phyloP scores from a whole-genome alignment of 345 rosid species.

The Boechera divaricarpa region DNA sequence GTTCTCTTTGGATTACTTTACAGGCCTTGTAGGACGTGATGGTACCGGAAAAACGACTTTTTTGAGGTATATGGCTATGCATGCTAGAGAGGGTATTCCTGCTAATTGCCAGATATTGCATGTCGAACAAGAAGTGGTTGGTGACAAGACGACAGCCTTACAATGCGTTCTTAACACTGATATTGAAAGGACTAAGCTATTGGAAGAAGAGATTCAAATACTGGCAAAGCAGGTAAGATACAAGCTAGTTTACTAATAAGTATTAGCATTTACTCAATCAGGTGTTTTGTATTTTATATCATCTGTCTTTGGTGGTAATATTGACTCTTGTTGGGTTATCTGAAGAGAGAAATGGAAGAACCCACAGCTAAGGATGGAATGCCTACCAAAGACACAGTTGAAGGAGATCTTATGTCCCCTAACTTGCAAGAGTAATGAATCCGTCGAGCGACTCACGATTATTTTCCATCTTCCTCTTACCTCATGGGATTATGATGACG shows the following conservation, averaged over 20 bases:
- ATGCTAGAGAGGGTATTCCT: conserved; percentile 97
- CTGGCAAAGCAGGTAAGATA: conserved; percentile 71
- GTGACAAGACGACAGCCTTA: conserved; percentile 85
- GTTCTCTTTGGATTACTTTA: conserved; percentile 31
- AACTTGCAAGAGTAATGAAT: too few relatives aligned
- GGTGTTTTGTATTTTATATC: conserved; percentile 10
- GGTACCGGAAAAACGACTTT: conserved; percentile 99
- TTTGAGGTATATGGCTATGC: conserved; percentile 97
- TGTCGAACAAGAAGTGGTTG: conserved; percentile 97
- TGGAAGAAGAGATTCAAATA: conserved; percentile 79
- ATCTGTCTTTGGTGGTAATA: conserved; percentile 35
- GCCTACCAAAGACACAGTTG: conserved; percentile 53
- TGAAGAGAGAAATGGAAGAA: conserved; percentile 71
- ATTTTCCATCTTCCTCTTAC: too few relatives aligned
- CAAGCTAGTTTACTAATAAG: conserved; percentile 22
- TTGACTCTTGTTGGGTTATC: conserved; percentile 38
- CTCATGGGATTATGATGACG: too few relatives aligned
- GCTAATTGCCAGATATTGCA: conserved; percentile 93
- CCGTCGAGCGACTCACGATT: too few relatives aligned
- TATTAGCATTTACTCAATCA: conserved; percentile 17
- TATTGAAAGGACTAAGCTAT: conserved; percentile 81
- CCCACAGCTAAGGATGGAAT: conserved; percentile 55
- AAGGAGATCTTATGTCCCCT: conserved; percentile 69
- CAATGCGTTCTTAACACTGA: conserved; percentile 96
- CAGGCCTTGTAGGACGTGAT: conserved; percentile 97